Conservation (phyloP, 202 grass and related monocot species). For the Saccharum hybrid region DNA sequence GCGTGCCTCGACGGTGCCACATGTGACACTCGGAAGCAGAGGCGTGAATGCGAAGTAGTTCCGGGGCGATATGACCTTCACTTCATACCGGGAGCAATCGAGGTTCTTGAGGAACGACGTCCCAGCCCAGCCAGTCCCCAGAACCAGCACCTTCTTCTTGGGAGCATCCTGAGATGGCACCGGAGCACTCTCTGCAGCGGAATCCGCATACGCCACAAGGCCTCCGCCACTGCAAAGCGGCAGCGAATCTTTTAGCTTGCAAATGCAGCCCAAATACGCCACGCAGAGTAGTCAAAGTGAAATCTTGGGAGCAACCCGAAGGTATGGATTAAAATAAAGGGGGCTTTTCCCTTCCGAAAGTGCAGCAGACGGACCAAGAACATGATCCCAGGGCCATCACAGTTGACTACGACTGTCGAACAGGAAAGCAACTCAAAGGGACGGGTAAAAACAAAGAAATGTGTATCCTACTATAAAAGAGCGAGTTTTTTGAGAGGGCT, state of each 20-base stretch:
- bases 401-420: neutral
- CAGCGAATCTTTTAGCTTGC: neutral
- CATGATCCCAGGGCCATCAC: neutral
- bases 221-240: conserved; percentile 69
- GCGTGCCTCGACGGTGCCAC: conserved; percentile 86
- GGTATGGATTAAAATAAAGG: neutral
- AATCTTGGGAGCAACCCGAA: conserved; percentile 30
- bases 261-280: too few relatives aligned
- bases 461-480: too few relatives aligned
- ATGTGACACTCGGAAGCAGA: conserved; percentile 88
- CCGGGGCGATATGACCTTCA: conserved; percentile 86
- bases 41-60: conserved; percentile 98
- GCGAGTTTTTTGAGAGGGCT: too few relatives aligned
- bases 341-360: neutral
- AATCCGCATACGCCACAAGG: conserved; percentile 85
- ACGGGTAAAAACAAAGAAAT: neutral
- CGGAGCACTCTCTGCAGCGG: conserved; percentile 44
- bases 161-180: too few relatives aligned
- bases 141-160: conserved; percentile 90
- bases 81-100: conserved; percentile 80
- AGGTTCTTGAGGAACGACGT: conserved; percentile 84
- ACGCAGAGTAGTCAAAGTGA: too few relatives aligned
- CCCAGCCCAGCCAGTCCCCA: conserved; percentile 93
- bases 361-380: neutral
- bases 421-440: neutral